A percentile compares a stretch with the other conserved stretches of the same genome.
Conservation (phyloP, 805 yeast species). For the Teunomyces stri region DNA sequence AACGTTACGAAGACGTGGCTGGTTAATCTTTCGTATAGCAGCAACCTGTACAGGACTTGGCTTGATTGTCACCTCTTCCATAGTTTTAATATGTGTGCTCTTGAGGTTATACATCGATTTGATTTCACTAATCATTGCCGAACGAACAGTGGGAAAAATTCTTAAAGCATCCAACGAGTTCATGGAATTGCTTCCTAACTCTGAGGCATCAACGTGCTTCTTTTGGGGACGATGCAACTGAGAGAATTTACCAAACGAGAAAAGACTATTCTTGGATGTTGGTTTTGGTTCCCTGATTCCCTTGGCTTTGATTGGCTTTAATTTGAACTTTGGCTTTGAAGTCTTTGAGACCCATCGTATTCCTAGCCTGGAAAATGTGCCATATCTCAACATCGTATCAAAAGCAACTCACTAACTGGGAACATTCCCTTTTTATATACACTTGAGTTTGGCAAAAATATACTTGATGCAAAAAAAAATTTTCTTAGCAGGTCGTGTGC, state of each 20-base stretch:
- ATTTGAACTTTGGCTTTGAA: not conserved
- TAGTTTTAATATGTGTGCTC: slow-evolving; percentile 29
- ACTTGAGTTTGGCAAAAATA: not conserved
- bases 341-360: slow-evolving; percentile 4
- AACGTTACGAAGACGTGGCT: slow-evolving; percentile 33
- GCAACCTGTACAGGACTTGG: slow-evolving; percentile 86
- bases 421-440: not conserved
- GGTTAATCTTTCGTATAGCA: slow-evolving; percentile 57
- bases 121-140: slow-evolving; percentile 55
- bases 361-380: not conserved
- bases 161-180: slow-evolving; percentile 64
- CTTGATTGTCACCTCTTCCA: slow-evolving; percentile 34
- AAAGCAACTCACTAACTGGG: not conserved
- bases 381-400: slow-evolving; percentile 1
- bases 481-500: not conserved
- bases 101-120: slow-evolving; percentile 32
- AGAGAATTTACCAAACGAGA: slow-evolving; percentile 20
- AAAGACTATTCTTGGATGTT: slow-evolving; percentile 5
- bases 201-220: slow-evolving; percentile 10
- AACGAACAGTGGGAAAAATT: slow-evolving; percentile 64
- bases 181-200: slow-evolving; percentile 42
- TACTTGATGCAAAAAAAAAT: not conserved
- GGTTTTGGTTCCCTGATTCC: not conserved
- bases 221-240: slow-evolving; percentile 17
- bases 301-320: not conserved